Evolutionary conservation across 805 yeast species (phyloP), one percentile per base, ranked within the genome.

Genomic region (Sugiyamaella marilandica): DNA sequence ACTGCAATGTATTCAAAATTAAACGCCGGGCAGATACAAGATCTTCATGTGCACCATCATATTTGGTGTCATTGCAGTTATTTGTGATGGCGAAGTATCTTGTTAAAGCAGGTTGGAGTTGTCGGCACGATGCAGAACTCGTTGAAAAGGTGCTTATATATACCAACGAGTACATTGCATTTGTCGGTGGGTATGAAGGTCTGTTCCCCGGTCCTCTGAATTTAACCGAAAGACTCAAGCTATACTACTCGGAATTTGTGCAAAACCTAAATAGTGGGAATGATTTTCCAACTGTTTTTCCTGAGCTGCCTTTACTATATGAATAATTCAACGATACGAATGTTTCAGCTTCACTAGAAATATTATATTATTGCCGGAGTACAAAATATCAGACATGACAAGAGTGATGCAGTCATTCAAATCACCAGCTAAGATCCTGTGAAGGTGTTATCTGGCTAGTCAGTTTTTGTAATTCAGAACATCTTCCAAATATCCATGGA

Each of bases 401-500:
- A 7, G 29, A 7, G 7, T 24, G 29, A 5, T 24, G 29, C 29
- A 24, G 29, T 7, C 29, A 13, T 26, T 14, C 8, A 21, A 13
- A 8, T 14, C 32, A 45, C 47, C 47, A 45, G 24, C 14, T 31
- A 5, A 45, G 37, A 24, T 45, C 47, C 11, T 31, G 10, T 2
- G 21, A 7, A n/a, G 11, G 18, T 7, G 47, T 16, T 16, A 26
- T 45, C 5, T 31, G 47, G 4, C 14, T 13, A 8, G 14, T 36
- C 5, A 45, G 47, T 4, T 39, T 14, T 10, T 8, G 21, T 21
- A 39, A 9, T 19, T 39, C 24, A 16, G 36, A 35, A 32, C 44
- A 43, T 11, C 52, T 47, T 10, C 45, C 52, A 18, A 49, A 43
- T 5, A 49, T 31, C 52, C 52, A 49, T 14, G 52, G 52, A 32